Base-by-base conservation (phyloP, 441 rosid genomes). In the Pelargonium fulgidum region DNA sequence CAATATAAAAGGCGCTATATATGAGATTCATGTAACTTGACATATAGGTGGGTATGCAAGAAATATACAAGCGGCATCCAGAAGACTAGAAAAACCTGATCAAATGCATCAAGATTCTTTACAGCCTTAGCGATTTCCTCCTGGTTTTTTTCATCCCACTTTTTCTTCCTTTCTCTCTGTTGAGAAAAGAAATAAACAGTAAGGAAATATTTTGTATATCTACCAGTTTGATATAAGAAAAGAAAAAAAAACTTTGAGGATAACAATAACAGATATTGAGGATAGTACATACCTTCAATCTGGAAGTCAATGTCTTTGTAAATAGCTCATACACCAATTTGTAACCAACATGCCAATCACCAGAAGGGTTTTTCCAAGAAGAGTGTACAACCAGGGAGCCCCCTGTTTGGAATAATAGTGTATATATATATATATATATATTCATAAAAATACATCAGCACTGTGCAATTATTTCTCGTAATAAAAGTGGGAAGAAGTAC, bases 311-410 rank as follows among this genome's bases (percentile, higher is more conserved):
- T 12, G 81, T 80, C 61, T 77, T 75, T 0, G 96, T 89, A 79
- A 90, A 89, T 66, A 94, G 86, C 81, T 89, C 87, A 65, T 85
- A 90, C 41, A 90, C 81, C 89, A 94, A 77, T 83, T 94, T 94
- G 78, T 72, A 87, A 70, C 99, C 99, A 64, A 92, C 92, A 70
- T 80, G 99, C 98, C 99, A 94, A 69, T 89, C 91, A 73, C 94
- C 97, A 67, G 92, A 83, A 44, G 98, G 99, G 68, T 94, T 94
- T 81, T 90, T 82, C 99, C 99, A 94, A 4, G 89, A 85, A 64
- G 94, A 78, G 81, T 94, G 92, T 73, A 92, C 83, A 78, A 79
- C 74, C 82, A 94, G 79, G 58, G 87, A 70, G 67, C 79, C 83
- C 70, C 98, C 99, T 93, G 76, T 48, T 66, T 68, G 12, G 19